Evolutionary conservation across 164 flowering plant genomes (phyloP), one percentile per base, ranked within the genome.

Genomic region (Berberis vulgaris): DNA sequence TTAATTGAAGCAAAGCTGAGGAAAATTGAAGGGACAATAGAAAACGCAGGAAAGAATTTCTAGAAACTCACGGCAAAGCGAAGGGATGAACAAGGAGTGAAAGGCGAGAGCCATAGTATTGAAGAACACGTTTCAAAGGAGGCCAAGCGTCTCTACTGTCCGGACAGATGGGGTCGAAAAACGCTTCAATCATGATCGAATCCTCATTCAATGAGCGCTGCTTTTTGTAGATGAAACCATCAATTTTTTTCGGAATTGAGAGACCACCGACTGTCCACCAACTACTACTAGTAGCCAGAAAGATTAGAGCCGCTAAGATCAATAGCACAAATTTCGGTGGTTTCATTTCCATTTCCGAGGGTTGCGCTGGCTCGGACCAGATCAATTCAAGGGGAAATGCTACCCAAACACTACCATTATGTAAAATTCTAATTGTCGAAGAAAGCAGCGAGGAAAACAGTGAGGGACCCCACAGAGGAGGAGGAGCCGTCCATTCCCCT

Each of bases 121-220:
- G 26, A 62, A 91, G 67, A 6, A 81, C 86, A 57, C 65, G 65
- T 61, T 85, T 86, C 44, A 91, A 80, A 41, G 88, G 86, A 1
- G 86, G 88, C 97, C 97, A 88, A 0, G 96, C 64, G 74, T 85
- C 96, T 45, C 91, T 77, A 73, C 91, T 85, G 60, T 86, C 93
- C 26, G 97, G 96, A 75, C 96, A 91, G 54, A 91, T 74, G 5
- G 96, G 96, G 69, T 91, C 97, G 59, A 81, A 76, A 78, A 88
- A 91, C 2, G 91, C 97, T 55, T 91, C 97, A 73, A 91, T 77
- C 9, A 74, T 6, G 45, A 91, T 71, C 45, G 85, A 50, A 5
- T 9, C 5, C 3, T 4, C 60, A 6, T 7, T 11, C 4, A 12
- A 3, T 10, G 10, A 1, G 10, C n/a, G 11, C 3, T 52, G 11